Evolutionary conservation across 2,329 filamentous ascomycete species (phyloP), one percentile per base, ranked within the genome.

Genomic region (Lecanoromycetidae sp.): DNA sequence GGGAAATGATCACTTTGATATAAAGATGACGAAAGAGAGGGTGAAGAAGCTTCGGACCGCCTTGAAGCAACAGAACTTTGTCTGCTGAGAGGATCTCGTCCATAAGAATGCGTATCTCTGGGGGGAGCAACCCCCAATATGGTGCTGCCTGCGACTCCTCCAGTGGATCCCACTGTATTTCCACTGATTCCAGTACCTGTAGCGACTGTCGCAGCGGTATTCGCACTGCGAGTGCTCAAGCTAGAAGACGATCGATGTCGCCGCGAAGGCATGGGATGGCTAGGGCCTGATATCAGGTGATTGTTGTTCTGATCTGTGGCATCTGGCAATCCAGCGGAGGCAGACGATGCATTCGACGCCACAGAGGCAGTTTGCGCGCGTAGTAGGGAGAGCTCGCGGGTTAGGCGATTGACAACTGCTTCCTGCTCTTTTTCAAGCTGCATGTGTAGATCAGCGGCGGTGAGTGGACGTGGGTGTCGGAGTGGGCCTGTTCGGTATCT

Each of bases 341-440:
- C 70, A 8, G 74, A 74, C n/a, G 74, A 76, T 8, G 73, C 58
- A 6, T 75, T 80, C 7, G 75, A 79, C 40, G 76, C 75, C 23
- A 79, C 76, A 1, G 75, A 79, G 5, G 76, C 74, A 7, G 77
- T 77, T 59, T 77, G 77, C 20, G 78, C 75, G 49, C 88, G 84
- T n/a, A 96, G 78, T 44, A 87, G 72, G 13, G 82, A 81, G 29
- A 96, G 78, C 62, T 96, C 90, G 48, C 90, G 83, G 0, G 86
- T 94, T 26, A 96, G 74, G 27, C 90, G 86, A 67, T 96, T 96
- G 51, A 95, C 88, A 58, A 95, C 82, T 29, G 87, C 85, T 65
- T 96, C 90, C 58, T 96, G 88, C 61, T 96, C 90, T 64, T 93
- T 91, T 66, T 96, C 90, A 22, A 95, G 72, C 67, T 94, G 79